These are phyloP conservation scores for Symbiodinium natans DNA, from an alignment of 73 alveolate genomes.

Conservation along the genomic window DNA sequence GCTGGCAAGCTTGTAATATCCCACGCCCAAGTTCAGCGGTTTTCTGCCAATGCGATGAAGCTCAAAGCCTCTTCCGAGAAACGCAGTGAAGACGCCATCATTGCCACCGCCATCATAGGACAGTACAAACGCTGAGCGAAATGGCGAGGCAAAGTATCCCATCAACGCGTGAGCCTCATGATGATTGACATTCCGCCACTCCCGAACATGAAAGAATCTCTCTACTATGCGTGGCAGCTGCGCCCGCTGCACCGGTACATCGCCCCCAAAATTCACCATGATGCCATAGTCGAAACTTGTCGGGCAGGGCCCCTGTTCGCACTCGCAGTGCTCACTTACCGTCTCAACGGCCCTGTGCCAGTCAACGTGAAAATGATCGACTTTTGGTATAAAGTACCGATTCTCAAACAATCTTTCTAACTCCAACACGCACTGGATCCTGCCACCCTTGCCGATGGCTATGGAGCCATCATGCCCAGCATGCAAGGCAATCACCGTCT, in stretches of 20 bases:
- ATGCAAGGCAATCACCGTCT: not conserved
- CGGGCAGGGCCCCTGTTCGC: slow-evolving; percentile 58
- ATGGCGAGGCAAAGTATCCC: slow-evolving; percentile 52
- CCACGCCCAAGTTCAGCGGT: not conserved
- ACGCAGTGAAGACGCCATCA: slow-evolving; percentile 58
- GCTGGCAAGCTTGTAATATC: not conserved
- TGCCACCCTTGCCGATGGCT: not conserved
- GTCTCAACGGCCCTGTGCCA: slow-evolving; percentile 32
- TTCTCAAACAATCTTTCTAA: not conserved
- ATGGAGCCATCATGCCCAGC: not conserved
- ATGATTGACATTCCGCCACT: slow-evolving; percentile 52
- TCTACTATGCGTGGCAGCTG: slow-evolving; percentile 1
- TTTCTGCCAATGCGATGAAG: slow-evolving; percentile 18
- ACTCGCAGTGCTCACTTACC: slow-evolving; percentile 45
- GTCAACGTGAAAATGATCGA: not conserved
- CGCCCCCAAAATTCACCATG: slow-evolving; percentile 4
- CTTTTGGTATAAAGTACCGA: not conserved
- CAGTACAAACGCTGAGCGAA: slow-evolving; percentile 32
- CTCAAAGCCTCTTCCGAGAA: slow-evolving; percentile 24
- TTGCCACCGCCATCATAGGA: slow-evolving; percentile 87
- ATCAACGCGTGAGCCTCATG: slow-evolving; percentile 63
- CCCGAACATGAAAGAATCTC: not conserved
- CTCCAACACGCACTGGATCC: not conserved
- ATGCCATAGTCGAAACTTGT: slow-evolving; percentile 28
- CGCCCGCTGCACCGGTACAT: not conserved